Conservation (phyloP, 257 asterid genomes). For the Gynochthodes officinalis region DNA sequence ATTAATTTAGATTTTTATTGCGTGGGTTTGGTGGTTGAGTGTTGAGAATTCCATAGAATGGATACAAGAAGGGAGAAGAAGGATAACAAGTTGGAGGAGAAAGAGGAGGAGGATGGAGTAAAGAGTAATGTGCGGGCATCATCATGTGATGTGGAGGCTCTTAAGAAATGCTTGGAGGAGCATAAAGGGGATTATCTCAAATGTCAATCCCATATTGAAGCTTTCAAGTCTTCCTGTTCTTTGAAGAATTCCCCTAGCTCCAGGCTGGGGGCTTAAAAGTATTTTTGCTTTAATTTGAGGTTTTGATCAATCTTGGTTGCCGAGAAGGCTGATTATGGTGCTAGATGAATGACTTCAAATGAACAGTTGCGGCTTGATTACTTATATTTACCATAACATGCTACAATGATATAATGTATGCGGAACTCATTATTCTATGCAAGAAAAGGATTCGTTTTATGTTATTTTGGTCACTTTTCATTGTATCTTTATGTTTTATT, state of each 20-base stretch:
- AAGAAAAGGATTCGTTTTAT: too few species aligned
- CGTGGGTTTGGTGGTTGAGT: background rate
- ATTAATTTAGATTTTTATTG: background rate
- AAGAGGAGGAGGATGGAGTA: background rate
- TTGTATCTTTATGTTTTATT: too few species aligned
- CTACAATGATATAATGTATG: too few species aligned
- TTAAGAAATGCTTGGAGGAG: conserved; percentile 14
- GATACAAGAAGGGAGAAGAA: background rate
- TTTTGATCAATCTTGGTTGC: too few species aligned
- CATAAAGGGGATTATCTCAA: conserved; percentile 10
- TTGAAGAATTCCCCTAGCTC: background rate
- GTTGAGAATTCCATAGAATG: background rate
- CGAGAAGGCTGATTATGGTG: background rate
- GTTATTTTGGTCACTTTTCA: background rate
- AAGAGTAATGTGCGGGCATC: background rate
- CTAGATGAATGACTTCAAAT: background rate
- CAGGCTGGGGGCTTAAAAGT: too few species aligned
- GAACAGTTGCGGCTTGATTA: background rate
- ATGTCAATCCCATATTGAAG: conserved; percentile 7
- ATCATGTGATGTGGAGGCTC: conserved; percentile 13
- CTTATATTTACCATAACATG: too few species aligned
- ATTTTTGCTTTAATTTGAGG: background rate
- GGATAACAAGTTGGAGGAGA: background rate
- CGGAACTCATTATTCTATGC: too few species aligned
- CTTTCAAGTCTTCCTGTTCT: conserved; percentile 5